Base-by-base conservation (phyloP, 441 rosid species). In the Syzygium syzygioides region DNA sequence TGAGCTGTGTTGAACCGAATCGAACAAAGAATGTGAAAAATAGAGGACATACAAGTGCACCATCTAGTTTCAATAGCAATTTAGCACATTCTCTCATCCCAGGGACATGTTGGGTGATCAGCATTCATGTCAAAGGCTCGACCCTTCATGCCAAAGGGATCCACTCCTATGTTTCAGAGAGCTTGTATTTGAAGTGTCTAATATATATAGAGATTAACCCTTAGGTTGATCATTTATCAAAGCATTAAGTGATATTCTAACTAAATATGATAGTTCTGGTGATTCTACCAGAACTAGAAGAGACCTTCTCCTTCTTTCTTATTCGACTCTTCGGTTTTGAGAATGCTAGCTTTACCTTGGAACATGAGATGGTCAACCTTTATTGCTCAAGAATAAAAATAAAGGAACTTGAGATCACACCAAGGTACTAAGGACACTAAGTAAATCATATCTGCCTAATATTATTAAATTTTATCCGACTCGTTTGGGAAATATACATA, bases 311-410 rank as follows among this genome's bases (percentile, higher is more conserved):
- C 80, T 71, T 71, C 80, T 20, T 37, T 71, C 50, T 37, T 71
- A 4, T 71, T 71, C 0, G 0, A 41, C 28, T 37, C 3, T 7
- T 34, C 3, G 3, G 15, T 37, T 1, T 34, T 20, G 0, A 37
- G 28, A 41, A 71, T 25, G 26, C 50, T 71, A 37, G 50, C 12
- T 71, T 71, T 37, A 11, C 50, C 80, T 71, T 37, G 11, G 80
- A 71, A 71, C 28, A 11, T 20, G 50, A 37, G 80, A 37, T 0
- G 17, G 0, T 20, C 50, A 37, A 71, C 41, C 50, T 71, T 20
- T 11, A 50, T 71, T 37, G 80, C 80, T 37, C 50, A 20, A 37
- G 26, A 71, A 71, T 23, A 11, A 71, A 71, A 37, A 2, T 71
- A 28, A 71, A 71, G 28, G 80, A 32, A 32, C 34, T 32, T 32